Evolutionary conservation across 2,329 filamentous ascomycete genomes (phyloP).

Genomic region (Ceratocystis variospora): DNA sequence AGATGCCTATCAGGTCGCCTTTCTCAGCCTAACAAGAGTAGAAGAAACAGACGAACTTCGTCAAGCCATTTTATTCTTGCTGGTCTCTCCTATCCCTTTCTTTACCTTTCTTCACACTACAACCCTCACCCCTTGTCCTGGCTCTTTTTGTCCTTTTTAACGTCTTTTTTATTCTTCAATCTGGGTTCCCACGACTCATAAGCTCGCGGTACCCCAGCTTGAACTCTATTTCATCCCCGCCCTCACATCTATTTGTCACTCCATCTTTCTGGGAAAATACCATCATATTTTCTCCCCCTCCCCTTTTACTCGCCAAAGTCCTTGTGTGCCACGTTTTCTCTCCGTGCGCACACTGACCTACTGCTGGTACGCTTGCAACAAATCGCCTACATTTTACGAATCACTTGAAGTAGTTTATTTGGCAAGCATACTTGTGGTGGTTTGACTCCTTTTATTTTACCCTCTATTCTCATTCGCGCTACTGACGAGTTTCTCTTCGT

Average conservation of each 20-base stretch:
- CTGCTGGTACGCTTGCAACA: not conserved
- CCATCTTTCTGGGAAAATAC: not conserved
- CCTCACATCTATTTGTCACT: not conserved
- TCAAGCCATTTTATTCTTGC: not conserved
- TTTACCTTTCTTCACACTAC: not conserved
- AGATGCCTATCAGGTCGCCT: not conserved
- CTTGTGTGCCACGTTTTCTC: constrained; percentile 6
- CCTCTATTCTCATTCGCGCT: not conserved
- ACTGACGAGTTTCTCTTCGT: not conserved
- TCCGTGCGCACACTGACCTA: not conserved
- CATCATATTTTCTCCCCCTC: not conserved
- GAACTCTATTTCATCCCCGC: not conserved
- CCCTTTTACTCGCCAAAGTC: not conserved
- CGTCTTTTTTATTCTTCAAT: not conserved
- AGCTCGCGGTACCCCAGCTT: not conserved
- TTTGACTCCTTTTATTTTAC: not conserved
- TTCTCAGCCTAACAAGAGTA: not conserved
- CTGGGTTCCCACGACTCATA: not conserved
- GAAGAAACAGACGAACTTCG: not conserved
- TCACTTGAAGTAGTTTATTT: not conserved
- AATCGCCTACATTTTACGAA: not conserved
- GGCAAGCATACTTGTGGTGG: not conserved
- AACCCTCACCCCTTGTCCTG: not conserved
- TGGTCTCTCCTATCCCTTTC: not conserved
- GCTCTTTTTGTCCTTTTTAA: not conserved